These are phyloP conservation scores for Fusarium staphyleae DNA, from an alignment of 2,329 filamentous ascomycete species.

Conservation along the genomic window DNA sequence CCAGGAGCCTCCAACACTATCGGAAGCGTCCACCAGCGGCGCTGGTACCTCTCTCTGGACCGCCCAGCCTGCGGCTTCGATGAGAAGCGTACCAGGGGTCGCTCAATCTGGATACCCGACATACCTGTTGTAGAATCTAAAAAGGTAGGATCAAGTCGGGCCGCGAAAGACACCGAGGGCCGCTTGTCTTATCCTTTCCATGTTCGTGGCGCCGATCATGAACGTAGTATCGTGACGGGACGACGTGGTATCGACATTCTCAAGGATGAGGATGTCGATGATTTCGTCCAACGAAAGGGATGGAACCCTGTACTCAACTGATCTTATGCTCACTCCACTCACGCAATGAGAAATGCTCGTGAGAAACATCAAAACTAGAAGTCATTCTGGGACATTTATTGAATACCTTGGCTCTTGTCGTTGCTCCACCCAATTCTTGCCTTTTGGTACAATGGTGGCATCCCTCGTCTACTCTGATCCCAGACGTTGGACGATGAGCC, in stretches of 20 bases:
- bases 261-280: constrained; percentile 64
- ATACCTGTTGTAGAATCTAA: no score
- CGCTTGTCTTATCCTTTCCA: constrained; percentile 64
- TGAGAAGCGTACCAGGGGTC: constrained; percentile 40
- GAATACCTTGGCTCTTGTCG: constrained; percentile 15
- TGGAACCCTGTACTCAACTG: constrained; percentile 59
- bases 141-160: background rate
- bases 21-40: constrained; percentile 70
- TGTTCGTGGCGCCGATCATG: constrained; percentile 65
- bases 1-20: constrained; percentile 70
- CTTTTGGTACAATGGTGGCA: constrained; percentile 16
- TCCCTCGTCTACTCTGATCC: constrained; percentile 25
- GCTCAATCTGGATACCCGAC: constrained; percentile 18
- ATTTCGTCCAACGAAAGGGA: constrained; percentile 64
- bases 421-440: constrained; percentile 7
- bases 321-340: constrained; percentile 19
- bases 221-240: constrained; percentile 73
- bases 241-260: constrained; percentile 66
- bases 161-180: background rate
- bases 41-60: constrained; percentile 72
- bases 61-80: constrained; percentile 64
- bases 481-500: constrained; percentile 5
- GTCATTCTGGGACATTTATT: constrained; percentile 28
- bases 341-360: background rate
- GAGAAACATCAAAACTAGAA: background rate